These are phyloP conservation scores for Aspergillus brasiliensis DNA, from an alignment of 2,329 filamentous ascomycete genomes.

Conservation along the genomic window DNA sequence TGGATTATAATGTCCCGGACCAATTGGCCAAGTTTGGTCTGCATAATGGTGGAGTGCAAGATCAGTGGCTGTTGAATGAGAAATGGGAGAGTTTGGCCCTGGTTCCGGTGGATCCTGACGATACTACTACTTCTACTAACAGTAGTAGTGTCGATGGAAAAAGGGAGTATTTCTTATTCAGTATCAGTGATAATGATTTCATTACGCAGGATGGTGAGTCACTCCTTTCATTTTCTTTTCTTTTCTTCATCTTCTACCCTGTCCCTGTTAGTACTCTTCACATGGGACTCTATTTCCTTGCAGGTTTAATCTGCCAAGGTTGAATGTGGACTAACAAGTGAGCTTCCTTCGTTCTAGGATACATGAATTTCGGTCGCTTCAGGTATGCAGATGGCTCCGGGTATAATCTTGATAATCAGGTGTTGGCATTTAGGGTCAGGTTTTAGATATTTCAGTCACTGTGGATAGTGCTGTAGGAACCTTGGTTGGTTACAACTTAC, in stretches of 20 bases:
- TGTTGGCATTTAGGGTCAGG: constrained; percentile 57
- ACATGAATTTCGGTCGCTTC: constrained; percentile 60
- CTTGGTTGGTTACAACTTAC: no score
- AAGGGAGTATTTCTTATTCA: constrained; percentile 68
- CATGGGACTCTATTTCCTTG: no score
- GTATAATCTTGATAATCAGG: constrained; percentile 63
- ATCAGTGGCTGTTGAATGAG: constrained; percentile 66
- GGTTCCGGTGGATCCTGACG: constrained; percentile 58
- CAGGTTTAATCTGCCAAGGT: no score
- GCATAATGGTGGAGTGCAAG: constrained; percentile 67
- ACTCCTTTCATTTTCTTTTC: background rate
- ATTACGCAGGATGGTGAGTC: constrained; percentile 67
- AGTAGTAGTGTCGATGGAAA: constrained; percentile 33
- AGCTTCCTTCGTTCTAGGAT: constrained; percentile 47
- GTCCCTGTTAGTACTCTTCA: no score
- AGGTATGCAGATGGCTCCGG: constrained; percentile 60
- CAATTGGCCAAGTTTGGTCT: constrained; percentile 67
- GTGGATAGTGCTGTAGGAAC: background rate
- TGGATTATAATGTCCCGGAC: constrained; percentile 68
- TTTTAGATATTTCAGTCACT: constrained; percentile 18
- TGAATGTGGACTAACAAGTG: background rate
- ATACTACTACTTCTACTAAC: no score
- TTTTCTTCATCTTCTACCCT: no score
- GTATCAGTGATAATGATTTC: constrained; percentile 73
- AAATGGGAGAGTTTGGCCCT: constrained; percentile 74